phyloP scores from a whole-genome alignment of 345 rosid species.

The Luvunga scandens region DNA sequence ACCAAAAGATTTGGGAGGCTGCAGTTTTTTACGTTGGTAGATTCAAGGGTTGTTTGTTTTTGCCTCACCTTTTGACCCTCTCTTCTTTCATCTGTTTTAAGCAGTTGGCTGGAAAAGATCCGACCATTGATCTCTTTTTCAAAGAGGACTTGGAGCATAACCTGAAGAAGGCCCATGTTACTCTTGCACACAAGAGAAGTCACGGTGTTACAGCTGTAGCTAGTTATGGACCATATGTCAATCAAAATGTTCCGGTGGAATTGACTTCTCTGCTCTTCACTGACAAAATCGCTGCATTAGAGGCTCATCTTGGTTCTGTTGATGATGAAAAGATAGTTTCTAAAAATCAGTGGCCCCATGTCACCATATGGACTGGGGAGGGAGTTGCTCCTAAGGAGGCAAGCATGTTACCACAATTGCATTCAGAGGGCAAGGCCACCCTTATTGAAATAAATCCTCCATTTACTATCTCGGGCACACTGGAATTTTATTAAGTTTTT shows the following conservation, averaged over 20 bases:
- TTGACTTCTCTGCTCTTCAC: conserved; percentile 68
- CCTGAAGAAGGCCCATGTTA: conserved; percentile 65
- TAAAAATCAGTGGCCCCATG: conserved; percentile 86
- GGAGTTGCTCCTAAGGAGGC: conserved; percentile 78
- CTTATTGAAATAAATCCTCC: conserved; percentile 70
- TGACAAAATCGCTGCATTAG: conserved; percentile 73
- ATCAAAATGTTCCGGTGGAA: conserved; percentile 61
- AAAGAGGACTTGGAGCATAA: conserved; percentile 41
- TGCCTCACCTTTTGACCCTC: neutral
- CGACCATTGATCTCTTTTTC: conserved; percentile 46
- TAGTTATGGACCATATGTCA: conserved; percentile 46
- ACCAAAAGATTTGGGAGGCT: neutral
- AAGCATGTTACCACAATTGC: conserved; percentile 58
- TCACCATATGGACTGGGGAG: conserved; percentile 79
- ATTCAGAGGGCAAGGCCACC: conserved; percentile 66
- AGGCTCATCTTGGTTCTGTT: conserved; percentile 61
- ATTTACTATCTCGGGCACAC: conserved; percentile 53
- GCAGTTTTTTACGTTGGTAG: neutral
- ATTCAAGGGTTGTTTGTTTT: neutral
- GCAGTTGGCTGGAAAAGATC: conserved; percentile 57
- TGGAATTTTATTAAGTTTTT: conserved; percentile 53
- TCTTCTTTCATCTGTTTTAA: neutral
- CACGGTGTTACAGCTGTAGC: conserved; percentile 88
- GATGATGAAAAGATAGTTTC: conserved; percentile 60
- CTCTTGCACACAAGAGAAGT: conserved; percentile 93